Conservation (phyloP, 2,329 filamentous ascomycete genomes). For the Aspergillus fumigatiaffinis region DNA sequence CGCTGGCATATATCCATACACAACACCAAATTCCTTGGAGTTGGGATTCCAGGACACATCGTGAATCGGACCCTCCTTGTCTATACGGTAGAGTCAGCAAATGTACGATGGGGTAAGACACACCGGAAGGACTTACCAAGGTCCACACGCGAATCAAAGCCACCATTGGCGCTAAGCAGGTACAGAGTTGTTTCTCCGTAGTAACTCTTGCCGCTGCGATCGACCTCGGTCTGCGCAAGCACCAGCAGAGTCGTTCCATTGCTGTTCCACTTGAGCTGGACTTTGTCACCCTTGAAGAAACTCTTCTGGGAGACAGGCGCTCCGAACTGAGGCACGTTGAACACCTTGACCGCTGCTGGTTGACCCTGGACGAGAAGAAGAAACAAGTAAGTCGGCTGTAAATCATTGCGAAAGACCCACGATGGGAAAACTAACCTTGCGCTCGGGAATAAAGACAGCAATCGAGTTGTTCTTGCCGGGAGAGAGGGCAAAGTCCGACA, state of each 20-base stretch:
- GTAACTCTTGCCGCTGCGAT: constrained; percentile 98
- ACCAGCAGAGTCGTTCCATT: constrained; percentile 88
- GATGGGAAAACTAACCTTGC: constrained; percentile 62
- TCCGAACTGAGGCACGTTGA: constrained; percentile 82
- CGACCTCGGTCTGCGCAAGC: constrained; percentile 93
- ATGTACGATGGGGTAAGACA: neutral
- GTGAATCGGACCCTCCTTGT: constrained; percentile 97
- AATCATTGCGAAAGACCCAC: neutral
- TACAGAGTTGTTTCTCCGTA: constrained; percentile 98
- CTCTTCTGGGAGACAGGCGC: constrained; percentile 90
- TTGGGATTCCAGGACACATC: constrained; percentile 98
- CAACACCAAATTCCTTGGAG: constrained; percentile 94
- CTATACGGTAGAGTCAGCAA: constrained; percentile 37
- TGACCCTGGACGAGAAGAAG: constrained; percentile 61
- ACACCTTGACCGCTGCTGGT: constrained; percentile 91
- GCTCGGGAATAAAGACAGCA: constrained; percentile 91
- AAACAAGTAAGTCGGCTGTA: neutral
- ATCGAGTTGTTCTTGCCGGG: constrained; percentile 87
- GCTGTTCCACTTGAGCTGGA: constrained; percentile 97
- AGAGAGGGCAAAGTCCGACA: constrained; percentile 82
- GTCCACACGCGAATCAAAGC: constrained; percentile 86
- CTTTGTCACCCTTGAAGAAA: constrained; percentile 99
- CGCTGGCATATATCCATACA: constrained; percentile 98
- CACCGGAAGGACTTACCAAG: constrained; percentile 49
- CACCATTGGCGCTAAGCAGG: constrained; percentile 83